Conservation (phyloP, 1,284 basidiomycete genomes). For the Sporisorium scitamineum region DNA sequence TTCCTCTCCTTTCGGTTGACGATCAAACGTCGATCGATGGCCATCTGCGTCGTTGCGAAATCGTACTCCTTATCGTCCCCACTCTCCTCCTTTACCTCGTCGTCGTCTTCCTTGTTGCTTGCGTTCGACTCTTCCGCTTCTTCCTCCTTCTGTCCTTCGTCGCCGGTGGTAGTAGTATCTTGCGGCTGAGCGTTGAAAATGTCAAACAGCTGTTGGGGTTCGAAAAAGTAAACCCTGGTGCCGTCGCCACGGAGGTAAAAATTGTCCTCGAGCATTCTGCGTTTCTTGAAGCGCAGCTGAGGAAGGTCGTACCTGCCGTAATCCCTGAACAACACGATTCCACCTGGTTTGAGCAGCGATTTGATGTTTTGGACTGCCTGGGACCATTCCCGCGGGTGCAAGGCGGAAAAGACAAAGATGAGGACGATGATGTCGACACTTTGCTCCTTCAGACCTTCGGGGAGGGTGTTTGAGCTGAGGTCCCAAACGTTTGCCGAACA, state of each 20-base stretch:
- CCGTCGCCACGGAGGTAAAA: slow-evolving; percentile 84
- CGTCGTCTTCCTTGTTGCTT: neutral
- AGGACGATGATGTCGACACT: slow-evolving; percentile 89
- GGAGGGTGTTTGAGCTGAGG: slow-evolving; percentile 72
- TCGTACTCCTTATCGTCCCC: slow-evolving; percentile 20
- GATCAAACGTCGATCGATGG: slow-evolving; percentile 64
- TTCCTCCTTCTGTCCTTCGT: neutral
- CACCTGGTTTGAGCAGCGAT: slow-evolving; percentile 85
- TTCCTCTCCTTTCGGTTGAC: slow-evolving; percentile 67
- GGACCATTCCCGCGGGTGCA: slow-evolving; percentile 93
- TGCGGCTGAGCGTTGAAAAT: slow-evolving; percentile 60
- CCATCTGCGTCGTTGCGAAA: slow-evolving; percentile 64
- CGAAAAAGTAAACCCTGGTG: slow-evolving; percentile 75
- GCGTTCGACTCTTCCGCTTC: neutral
- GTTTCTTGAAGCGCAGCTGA: slow-evolving; percentile 92
- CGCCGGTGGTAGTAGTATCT: slow-evolving; percentile 1
- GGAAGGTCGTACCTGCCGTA: slow-evolving; percentile 89
- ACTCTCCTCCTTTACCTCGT: neutral
- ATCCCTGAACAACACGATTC: slow-evolving; percentile 86
- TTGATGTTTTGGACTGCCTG: slow-evolving; percentile 85
- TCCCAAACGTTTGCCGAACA: slow-evolving; percentile 92
- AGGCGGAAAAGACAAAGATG: slow-evolving; percentile 92
- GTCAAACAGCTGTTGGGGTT: slow-evolving; percentile 56
- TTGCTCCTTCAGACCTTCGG: slow-evolving; percentile 62
- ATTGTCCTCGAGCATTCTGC: slow-evolving; percentile 88